Evolutionary conservation across 768 basidiomycete species (phyloP).

Genomic region (Termitomyces sp.): DNA sequence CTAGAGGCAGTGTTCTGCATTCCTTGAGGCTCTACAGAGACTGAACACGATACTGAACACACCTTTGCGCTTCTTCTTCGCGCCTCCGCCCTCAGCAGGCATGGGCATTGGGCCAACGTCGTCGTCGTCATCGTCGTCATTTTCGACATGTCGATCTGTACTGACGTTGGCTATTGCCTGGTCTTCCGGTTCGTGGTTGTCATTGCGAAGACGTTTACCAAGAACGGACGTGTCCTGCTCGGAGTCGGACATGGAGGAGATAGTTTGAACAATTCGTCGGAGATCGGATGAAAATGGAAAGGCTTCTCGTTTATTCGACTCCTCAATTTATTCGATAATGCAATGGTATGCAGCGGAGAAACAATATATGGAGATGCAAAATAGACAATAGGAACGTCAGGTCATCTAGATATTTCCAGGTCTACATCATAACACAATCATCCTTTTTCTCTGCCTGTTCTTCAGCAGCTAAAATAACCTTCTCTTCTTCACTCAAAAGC

Average conservation of each 20-base stretch:
- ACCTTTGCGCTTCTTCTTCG: conserved; percentile 87
- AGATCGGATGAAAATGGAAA: too few species aligned
- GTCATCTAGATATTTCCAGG: neutral
- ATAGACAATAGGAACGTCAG: neutral
- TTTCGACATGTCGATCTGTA: conserved; percentile 25
- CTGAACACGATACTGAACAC: conserved; percentile 18
- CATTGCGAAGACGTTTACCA: conserved; percentile 57
- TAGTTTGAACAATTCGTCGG: conserved; percentile 7
- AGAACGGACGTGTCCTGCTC: conserved; percentile 51
- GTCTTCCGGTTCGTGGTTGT: conserved; percentile 19
- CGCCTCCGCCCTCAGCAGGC: conserved; percentile 40
- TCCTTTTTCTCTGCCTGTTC: conserved; percentile 41
- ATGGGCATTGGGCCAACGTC: conserved; percentile 91
- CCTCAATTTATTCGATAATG: neutral
- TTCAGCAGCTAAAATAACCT: conserved; percentile 48
- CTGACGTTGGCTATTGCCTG: conserved; percentile 5
- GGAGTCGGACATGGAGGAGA: conserved; percentile 32
- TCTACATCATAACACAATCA: conserved; percentile 56
- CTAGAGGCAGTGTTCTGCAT: conserved; percentile 39
- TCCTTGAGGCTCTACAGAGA: conserved; percentile 25
- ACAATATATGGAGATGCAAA: neutral
- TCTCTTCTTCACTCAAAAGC: conserved; percentile 64
- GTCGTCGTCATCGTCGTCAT: conserved; percentile 65
- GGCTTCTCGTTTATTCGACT: too few species aligned
- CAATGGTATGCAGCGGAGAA: neutral